Percentiles rank a stretch among this genome's conserved stretches.
Conservation (phyloP, 2,329 filamentous ascomycete genomes). For the Botrytis byssoidea region DNA sequence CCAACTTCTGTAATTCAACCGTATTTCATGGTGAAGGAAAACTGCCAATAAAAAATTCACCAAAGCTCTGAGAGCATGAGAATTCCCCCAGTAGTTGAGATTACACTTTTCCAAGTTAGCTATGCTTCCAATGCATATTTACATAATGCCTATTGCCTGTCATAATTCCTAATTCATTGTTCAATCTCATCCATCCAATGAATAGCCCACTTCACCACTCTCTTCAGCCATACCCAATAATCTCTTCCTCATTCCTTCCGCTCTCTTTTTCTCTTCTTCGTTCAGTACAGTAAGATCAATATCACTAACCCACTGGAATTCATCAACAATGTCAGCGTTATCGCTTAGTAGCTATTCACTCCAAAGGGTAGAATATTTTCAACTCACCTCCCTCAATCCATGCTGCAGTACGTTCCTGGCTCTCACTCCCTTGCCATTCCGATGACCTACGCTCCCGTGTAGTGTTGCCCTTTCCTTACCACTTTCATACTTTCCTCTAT, state of each 20-base stretch:
- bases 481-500: conserved; percentile 64
- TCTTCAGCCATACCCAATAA: conserved; percentile 61
- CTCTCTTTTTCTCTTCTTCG: conserved; percentile 45
- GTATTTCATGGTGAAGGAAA: background rate
- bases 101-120: no score
- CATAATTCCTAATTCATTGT: background rate
- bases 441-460: conserved; percentile 69
- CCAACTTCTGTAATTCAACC: no score
- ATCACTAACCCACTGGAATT: conserved; percentile 53
- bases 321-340: background rate
- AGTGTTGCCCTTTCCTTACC: conserved; percentile 64
- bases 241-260: conserved; percentile 62
- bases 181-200: conserved; percentile 49
- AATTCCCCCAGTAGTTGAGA: background rate
- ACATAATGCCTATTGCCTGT: background rate
- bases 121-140: background rate
- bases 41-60: background rate
- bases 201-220: conserved; percentile 63
- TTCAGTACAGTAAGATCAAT: conserved; percentile 54
- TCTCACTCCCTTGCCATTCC: conserved; percentile 52
- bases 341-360: background rate
- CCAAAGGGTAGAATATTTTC: background rate
- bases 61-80: background rate
- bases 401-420: conserved; percentile 75
- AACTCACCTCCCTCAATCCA: conserved; percentile 53